These are phyloP conservation scores for Botrytis fabae DNA, from an alignment of 2,329 filamentous ascomycete species.

Conservation along the genomic window DNA sequence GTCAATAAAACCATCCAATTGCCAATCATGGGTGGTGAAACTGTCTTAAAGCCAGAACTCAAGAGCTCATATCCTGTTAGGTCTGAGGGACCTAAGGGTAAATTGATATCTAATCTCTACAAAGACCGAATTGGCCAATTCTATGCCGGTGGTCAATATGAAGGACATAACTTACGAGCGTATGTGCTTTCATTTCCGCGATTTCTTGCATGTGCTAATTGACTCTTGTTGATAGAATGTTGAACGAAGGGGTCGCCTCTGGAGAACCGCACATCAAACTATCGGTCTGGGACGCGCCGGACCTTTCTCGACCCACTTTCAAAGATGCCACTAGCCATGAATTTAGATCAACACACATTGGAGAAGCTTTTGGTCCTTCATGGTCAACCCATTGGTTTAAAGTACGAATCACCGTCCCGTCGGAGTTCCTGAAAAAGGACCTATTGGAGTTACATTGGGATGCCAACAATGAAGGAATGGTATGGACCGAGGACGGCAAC, in stretches of 20 bases:
- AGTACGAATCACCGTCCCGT: constrained; percentile 74
- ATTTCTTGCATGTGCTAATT: constrained; percentile 20
- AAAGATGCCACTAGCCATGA: constrained; percentile 74
- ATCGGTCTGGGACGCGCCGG: constrained; percentile 80
- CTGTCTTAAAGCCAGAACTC: constrained; percentile 30
- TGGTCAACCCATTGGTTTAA: constrained; percentile 99
- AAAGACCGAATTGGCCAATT: constrained; percentile 80
- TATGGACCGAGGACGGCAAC: constrained; percentile 89
- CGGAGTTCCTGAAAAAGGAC: constrained; percentile 70
- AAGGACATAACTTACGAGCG: constrained; percentile 71
- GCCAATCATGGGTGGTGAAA: constrained; percentile 42
- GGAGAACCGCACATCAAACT: constrained; percentile 80
- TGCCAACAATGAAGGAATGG: constrained; percentile 87
- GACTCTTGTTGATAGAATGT: constrained; percentile 54
- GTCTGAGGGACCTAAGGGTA: constrained; percentile 57
- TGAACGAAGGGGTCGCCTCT: constrained; percentile 65
- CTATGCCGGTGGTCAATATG: constrained; percentile 76
- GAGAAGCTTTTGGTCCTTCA: constrained; percentile 83
- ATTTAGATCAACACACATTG: constrained; percentile 73
- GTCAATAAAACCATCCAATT: constrained; percentile 25
- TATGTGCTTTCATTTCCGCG: constrained; percentile 46
- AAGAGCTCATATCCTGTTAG: constrained; percentile 40
- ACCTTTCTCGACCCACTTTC: constrained; percentile 79
- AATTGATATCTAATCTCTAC: constrained; percentile 84
- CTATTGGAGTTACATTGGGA: constrained; percentile 97